These are phyloP conservation scores for Sclerotinia minor DNA, from an alignment of 2,329 filamentous ascomycete species.

Conservation along the genomic window DNA sequence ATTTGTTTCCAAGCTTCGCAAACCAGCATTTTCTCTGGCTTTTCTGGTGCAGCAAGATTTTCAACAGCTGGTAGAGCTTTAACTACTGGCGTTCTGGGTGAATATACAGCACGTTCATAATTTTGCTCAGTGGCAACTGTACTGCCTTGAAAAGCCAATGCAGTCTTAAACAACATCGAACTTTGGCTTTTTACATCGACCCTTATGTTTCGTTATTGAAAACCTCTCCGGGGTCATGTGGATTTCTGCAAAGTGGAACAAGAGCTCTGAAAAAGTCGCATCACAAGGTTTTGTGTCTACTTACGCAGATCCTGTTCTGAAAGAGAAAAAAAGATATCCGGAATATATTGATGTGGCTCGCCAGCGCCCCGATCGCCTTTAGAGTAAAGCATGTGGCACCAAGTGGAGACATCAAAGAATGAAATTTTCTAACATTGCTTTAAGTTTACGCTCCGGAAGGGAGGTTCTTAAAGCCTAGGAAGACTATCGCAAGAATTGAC, in stretches of 20 bases:
- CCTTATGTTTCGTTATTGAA: background rate
- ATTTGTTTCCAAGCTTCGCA: slow-evolving; percentile 6
- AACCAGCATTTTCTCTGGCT: background rate
- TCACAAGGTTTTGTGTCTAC: background rate
- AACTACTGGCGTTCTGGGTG: slow-evolving; percentile 5
- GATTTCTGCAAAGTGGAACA: background rate
- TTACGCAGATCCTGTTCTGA: background rate
- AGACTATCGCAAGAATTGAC: slow-evolving; percentile 9
- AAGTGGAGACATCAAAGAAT: background rate
- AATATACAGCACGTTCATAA: background rate
- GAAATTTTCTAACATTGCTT: slow-evolving; percentile 4
- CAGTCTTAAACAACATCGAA: slow-evolving; percentile 1
- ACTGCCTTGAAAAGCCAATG: slow-evolving; percentile 7
- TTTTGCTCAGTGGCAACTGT: background rate
- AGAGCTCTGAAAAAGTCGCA: slow-evolving; percentile 5
- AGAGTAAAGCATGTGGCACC: background rate
- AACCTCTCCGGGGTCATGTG: slow-evolving; percentile 5
- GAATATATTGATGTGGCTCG: slow-evolving; percentile 3
- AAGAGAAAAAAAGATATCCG: slow-evolving; percentile 8
- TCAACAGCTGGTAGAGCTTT: background rate
- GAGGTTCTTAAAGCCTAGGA: background rate
- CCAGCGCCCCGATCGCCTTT: background rate
- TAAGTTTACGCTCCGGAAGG: background rate
- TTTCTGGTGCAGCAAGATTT: background rate
- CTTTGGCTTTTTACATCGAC: background rate